Percentiles rank a stretch among this genome's conserved stretches.
Conservation (phyloP, 306 rosid species). For the Castanea mollissima region DNA sequence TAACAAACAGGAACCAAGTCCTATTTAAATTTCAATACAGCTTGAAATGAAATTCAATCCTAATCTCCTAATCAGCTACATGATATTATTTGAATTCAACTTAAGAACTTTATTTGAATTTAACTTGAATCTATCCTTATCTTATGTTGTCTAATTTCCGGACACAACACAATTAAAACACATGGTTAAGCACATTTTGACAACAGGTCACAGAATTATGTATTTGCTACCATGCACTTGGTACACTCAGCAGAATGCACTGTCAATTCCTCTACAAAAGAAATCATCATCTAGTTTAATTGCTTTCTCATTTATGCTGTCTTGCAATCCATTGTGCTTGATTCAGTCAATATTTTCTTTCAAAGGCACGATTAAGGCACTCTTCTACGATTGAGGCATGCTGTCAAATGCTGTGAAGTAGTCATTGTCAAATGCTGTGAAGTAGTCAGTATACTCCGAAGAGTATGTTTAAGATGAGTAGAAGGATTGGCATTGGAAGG, state of each 20-base stretch:
- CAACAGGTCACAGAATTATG: neutral
- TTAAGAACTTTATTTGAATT: too few relatives aligned
- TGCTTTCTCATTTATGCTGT: neutral
- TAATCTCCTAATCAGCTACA: too few relatives aligned
- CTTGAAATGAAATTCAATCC: too few relatives aligned
- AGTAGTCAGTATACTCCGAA: neutral
- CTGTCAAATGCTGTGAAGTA: constrained; percentile 5
- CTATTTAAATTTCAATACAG: too few relatives aligned
- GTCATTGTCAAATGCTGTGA: constrained; percentile 1
- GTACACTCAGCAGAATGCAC: too few relatives aligned
- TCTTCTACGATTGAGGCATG: constrained; percentile 14
- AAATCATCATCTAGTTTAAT: neutral
- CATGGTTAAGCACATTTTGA: neutral
- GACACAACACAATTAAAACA: neutral
- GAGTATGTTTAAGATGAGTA: constrained; percentile 20
- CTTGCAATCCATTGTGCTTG: constrained; percentile 4
- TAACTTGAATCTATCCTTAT: too few relatives aligned
- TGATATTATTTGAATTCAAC: too few relatives aligned
- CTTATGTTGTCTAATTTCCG: too few relatives aligned
- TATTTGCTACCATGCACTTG: neutral
- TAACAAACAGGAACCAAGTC: too few relatives aligned
- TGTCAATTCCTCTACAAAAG: constrained; percentile 3
- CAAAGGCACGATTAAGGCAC: constrained; percentile 5
- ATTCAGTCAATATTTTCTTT: neutral
- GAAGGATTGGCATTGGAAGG: constrained; percentile 22